Evolutionary conservation across 2,329 filamentous ascomycete species (phyloP).

Genomic region (Pseudogymnoascus pannorum): DNA sequence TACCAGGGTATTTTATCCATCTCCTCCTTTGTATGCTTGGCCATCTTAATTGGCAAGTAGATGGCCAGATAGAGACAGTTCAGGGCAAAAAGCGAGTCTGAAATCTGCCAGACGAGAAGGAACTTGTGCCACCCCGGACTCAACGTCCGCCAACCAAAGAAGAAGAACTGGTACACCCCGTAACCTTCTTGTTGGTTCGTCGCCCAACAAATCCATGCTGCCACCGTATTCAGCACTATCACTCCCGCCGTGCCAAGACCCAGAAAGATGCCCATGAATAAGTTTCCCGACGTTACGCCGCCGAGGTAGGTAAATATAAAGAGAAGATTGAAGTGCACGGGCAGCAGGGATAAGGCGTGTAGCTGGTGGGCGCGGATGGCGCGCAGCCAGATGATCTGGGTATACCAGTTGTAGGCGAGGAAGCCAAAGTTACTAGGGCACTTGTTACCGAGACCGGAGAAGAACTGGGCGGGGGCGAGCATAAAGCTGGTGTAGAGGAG

Average conservation of each 20-base stretch:
- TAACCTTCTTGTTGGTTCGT: constrained; percentile 11
- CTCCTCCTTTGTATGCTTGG: neutral
- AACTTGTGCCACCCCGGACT: neutral
- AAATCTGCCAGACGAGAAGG: neutral
- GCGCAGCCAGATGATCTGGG: constrained; percentile 9
- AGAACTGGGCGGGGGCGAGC: constrained; percentile 13
- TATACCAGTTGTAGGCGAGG: constrained; percentile 15
- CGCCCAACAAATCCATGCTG: constrained; percentile 12
- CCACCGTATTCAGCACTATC: constrained; percentile 11
- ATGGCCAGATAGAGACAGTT: neutral
- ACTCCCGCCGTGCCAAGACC: constrained; percentile 12
- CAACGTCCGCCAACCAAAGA: constrained; percentile 10
- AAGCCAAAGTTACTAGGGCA: constrained; percentile 14
- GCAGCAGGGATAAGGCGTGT: constrained; percentile 4
- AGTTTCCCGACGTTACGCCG: neutral
- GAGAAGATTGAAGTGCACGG: neutral
- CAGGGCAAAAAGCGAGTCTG: neutral
- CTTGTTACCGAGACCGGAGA: constrained; percentile 13
- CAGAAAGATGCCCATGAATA: neutral
- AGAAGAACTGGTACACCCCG: constrained; percentile 13
- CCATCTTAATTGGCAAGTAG: neutral
- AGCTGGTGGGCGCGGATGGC: constrained; percentile 9
- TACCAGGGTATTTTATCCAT: neutral
- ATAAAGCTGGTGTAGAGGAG: constrained; percentile 14
- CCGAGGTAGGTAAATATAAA: neutral